Evolutionary conservation across 2,329 filamentous ascomycete species (phyloP).

Genomic region (Scytalidium sp.): DNA sequence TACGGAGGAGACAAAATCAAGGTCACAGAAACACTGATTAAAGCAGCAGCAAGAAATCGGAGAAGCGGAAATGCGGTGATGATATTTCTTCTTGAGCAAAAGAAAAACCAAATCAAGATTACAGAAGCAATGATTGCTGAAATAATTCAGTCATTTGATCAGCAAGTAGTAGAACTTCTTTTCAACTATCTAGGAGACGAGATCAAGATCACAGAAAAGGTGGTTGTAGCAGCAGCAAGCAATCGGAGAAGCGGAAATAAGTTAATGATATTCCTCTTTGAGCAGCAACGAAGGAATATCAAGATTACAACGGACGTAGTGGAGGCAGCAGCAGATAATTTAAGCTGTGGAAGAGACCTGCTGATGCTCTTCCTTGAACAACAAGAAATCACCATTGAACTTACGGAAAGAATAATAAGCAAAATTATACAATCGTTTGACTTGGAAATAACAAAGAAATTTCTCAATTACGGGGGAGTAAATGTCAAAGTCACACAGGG

Average conservation of each 20-base stretch:
- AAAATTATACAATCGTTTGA: too few species aligned
- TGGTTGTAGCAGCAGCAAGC: conserved; percentile 1
- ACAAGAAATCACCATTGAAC: too few species aligned
- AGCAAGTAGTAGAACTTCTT: conserved; percentile 1
- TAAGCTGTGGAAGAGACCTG: conserved; percentile 1
- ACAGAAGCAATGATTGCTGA: conserved; percentile 7
- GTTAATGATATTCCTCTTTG: too few species aligned
- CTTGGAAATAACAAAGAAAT: too few species aligned
- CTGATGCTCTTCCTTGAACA: background rate
- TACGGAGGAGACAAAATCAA: conserved; percentile 1
- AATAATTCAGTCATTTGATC: conserved; percentile 4
- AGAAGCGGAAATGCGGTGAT: conserved; percentile 5
- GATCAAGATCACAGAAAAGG: conserved; percentile 6
- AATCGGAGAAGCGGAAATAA: too few species aligned
- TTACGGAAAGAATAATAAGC: conserved; percentile 1
- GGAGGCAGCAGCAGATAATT: conserved; percentile 5
- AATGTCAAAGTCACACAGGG: too few species aligned
- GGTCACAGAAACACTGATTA: too few species aligned
- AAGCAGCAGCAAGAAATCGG: background rate
- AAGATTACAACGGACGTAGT: conserved; percentile 7
- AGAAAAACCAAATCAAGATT: background rate
- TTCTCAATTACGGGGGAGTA: too few species aligned
- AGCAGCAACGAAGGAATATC: too few species aligned
- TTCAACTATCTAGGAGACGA: conserved; percentile 1
- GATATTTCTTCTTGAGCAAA: conserved; percentile 4